phyloP scores from a whole-genome alignment of 208 protist genomes.

The Zelonia costaricensis region DNA sequence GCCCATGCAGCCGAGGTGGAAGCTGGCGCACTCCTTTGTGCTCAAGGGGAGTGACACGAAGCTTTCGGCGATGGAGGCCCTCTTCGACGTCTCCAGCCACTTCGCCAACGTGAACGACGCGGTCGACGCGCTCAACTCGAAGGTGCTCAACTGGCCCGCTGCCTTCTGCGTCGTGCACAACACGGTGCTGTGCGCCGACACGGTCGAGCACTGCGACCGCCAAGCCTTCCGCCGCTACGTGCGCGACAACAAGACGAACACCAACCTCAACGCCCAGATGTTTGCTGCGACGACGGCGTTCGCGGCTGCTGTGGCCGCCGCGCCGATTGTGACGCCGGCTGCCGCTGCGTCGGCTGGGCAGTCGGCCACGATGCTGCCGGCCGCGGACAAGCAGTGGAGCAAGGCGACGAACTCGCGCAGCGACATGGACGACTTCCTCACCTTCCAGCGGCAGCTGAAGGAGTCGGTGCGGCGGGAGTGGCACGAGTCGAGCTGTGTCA shows the following conservation, averaged over 20 bases:
- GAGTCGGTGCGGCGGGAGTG: slow-evolving; percentile 70
- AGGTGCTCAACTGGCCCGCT: slow-evolving; percentile 70
- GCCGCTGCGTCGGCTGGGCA: background rate
- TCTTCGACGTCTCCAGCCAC: slow-evolving; percentile 63
- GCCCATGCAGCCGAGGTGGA: slow-evolving; percentile 43
- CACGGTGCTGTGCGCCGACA: slow-evolving; percentile 70
- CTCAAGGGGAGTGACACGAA: slow-evolving; percentile 79
- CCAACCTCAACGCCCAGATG: slow-evolving; percentile 31
- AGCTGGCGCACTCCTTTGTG: slow-evolving; percentile 45
- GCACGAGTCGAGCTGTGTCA: slow-evolving; percentile 75
- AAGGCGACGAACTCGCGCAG: slow-evolving; percentile 24
- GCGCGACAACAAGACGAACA: slow-evolving; percentile 66
- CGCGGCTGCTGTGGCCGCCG: slow-evolving; percentile 16
- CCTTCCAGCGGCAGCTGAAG: slow-evolving; percentile 42
- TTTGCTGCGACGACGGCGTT: slow-evolving; percentile 25
- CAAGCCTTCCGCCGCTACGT: slow-evolving; percentile 78
- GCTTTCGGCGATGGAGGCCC: slow-evolving; percentile 46
- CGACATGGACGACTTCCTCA: slow-evolving; percentile 41
- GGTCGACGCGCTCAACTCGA: slow-evolving; percentile 70
- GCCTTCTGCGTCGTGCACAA: slow-evolving; percentile 81
- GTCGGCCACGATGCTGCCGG: slow-evolving; percentile 5
- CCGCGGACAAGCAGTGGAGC: slow-evolving; percentile 22
- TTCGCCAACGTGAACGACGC: slow-evolving; percentile 61
- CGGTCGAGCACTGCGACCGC: slow-evolving; percentile 54
- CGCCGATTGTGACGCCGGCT: slow-evolving; percentile 3